These are phyloP conservation scores for Chlamydomonas reinhardtii DNA, from an alignment of 163 green algal genomes.

Conservation along the genomic window DNA sequence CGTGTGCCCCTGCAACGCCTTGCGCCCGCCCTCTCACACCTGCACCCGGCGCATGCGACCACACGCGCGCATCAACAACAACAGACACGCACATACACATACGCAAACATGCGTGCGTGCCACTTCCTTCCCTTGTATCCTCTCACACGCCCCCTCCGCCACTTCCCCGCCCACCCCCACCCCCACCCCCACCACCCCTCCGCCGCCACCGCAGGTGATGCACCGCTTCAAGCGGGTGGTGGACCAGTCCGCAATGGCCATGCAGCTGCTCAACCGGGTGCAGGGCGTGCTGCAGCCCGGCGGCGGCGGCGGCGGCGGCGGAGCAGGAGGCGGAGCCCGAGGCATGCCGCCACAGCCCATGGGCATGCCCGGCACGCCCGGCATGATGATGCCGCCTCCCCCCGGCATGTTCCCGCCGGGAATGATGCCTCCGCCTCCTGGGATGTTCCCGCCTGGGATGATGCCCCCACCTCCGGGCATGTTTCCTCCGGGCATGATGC, in stretches of 20 bases:
- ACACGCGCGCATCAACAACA: too few relatives aligned
- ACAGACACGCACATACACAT: too few relatives aligned
- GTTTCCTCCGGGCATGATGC: not conserved
- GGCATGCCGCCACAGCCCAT: not conserved
- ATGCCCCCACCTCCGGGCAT: not conserved
- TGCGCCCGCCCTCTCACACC: too few relatives aligned
- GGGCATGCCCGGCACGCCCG: not conserved
- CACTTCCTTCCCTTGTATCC: too few relatives aligned
- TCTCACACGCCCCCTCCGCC: too few relatives aligned
- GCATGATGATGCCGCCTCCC: not conserved
- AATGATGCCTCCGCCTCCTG: too few relatives aligned
- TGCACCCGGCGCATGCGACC: too few relatives aligned
- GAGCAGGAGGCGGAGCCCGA: not conserved
- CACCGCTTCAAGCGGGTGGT: slow-evolving; percentile 61
- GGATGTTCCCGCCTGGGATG: not conserved
- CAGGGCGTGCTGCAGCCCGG: slow-evolving; percentile 45
- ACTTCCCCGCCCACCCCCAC: too few relatives aligned
- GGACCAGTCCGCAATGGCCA: slow-evolving; percentile 58
- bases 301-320: not conserved
- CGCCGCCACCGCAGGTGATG: slow-evolving; percentile 32
- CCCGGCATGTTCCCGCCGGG: not conserved
- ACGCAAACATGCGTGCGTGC: too few relatives aligned
- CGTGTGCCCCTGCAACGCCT: too few relatives aligned
- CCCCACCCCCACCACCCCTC: too few relatives aligned
- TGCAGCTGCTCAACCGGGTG: slow-evolving; percentile 59